Conservation (phyloP, 129 eudicot species). For the Deinandra increscens region DNA sequence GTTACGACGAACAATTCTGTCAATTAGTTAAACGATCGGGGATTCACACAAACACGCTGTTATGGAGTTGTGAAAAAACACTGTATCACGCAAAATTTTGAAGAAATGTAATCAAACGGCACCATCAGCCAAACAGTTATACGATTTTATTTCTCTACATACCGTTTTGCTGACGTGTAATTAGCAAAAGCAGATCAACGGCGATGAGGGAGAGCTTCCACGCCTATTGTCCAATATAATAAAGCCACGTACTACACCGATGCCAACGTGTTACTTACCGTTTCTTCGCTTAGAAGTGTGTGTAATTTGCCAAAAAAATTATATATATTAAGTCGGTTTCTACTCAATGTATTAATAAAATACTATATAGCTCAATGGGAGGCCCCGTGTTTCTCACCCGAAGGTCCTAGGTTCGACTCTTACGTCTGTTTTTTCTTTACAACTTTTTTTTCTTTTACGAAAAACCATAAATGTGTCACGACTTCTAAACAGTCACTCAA, state of each 20-base stretch:
- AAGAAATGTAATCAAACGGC: neutral
- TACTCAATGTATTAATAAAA: no score
- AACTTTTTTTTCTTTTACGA: no score
- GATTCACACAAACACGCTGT: neutral
- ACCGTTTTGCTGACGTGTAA: conserved; percentile 47
- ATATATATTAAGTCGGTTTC: no score
- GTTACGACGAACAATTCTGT: neutral
- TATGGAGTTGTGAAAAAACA: neutral
- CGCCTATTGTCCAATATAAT: conserved; percentile 24
- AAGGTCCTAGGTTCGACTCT: no score
- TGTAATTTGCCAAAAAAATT: no score
- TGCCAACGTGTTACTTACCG: neutral
- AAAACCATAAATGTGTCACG: no score
- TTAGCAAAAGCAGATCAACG: neutral
- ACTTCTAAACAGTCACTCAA: no score
- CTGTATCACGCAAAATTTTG: neutral
- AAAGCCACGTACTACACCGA: conserved; percentile 34
- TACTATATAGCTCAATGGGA: no score
- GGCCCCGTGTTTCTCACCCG: no score
- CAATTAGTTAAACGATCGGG: neutral
- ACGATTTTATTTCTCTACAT: neutral
- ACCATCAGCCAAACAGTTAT: neutral
- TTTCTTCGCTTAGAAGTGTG: no score
- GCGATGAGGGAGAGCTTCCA: neutral
- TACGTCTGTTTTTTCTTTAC: no score